These are phyloP conservation scores for Paecilomyces fulvus DNA, from an alignment of 2,329 filamentous ascomycete species.

Conservation along the genomic window DNA sequence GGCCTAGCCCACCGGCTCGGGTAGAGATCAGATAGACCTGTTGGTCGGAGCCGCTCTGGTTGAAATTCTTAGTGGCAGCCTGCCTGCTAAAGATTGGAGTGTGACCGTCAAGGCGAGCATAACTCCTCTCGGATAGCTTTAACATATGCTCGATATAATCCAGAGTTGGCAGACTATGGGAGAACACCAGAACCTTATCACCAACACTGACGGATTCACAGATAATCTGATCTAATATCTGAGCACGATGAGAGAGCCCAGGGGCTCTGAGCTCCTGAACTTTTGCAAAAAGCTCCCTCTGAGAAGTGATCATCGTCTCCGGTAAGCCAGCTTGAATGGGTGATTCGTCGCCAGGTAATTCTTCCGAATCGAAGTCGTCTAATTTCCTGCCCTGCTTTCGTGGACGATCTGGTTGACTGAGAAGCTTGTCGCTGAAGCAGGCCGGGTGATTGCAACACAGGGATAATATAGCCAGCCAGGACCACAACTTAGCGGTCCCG, in stretches of 20 bases:
- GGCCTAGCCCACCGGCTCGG: conserved; percentile 67
- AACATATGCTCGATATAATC: conserved; percentile 59
- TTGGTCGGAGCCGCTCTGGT: conserved; percentile 41
- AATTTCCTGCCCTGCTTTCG: conserved; percentile 7
- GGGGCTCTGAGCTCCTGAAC: conserved; percentile 34
- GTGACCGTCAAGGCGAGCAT: conserved; percentile 59
- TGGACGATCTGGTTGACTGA: conserved; percentile 24
- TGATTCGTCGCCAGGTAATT: conserved; percentile 16
- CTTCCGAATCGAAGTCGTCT: conserved; percentile 11
- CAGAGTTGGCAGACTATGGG: conserved; percentile 61
- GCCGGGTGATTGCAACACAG: conserved; percentile 53
- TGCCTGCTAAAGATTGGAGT: conserved; percentile 53
- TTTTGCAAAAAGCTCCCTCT: conserved; percentile 20
- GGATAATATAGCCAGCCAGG: conserved; percentile 46
- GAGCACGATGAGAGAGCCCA: conserved; percentile 58
- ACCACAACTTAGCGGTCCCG: conserved; percentile 41
- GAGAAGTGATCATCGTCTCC: conserved; percentile 23
- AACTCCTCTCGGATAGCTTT: conserved; percentile 36
- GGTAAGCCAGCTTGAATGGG: conserved; percentile 32
- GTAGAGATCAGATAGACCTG: conserved; percentile 74
- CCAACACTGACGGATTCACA: conserved; percentile 50
- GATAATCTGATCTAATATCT: conserved; percentile 61
- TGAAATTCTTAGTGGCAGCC: conserved; percentile 59
- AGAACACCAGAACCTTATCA: conserved; percentile 78
- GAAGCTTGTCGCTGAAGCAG: conserved; percentile 44